phyloP scores from a whole-genome alignment of 768 basidiomycete genomes.

The Lactarius deliciosus region DNA sequence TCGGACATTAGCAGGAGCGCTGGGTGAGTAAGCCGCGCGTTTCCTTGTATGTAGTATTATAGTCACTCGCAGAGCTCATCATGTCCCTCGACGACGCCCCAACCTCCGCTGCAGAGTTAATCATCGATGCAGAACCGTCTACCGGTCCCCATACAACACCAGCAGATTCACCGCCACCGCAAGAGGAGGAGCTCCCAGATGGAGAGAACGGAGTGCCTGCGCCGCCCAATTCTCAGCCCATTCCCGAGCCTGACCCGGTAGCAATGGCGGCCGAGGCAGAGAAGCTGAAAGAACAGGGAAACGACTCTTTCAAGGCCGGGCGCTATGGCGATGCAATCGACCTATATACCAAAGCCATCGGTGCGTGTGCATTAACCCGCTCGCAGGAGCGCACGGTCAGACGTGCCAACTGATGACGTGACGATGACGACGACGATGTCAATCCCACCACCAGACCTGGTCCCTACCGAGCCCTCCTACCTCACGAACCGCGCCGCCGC shows the following conservation, averaged over 20 bases:
- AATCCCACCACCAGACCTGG: constrained; percentile 30
- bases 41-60: not conserved
- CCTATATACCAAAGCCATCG: constrained; percentile 73
- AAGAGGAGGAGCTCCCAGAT: not conserved
- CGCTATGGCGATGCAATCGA: constrained; percentile 69
- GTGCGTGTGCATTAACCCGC: constrained; percentile 36
- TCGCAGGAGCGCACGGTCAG: not conserved
- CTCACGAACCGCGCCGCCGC: constrained; percentile 86
- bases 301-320: constrained; percentile 67
- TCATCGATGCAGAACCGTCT: not conserved
- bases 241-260: constrained; percentile 27
- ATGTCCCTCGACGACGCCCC: constrained; percentile 14
- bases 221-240: constrained; percentile 5
- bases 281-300: constrained; percentile 71
- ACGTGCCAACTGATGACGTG: not conserved
- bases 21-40: constrained; percentile 21
- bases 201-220: not conserved
- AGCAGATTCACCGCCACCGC: constrained; percentile 7
- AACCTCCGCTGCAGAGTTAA: not conserved
- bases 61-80: constrained; percentile 2
- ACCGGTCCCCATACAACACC: not conserved
- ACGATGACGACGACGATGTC: not conserved
- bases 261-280: constrained; percentile 54
- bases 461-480: constrained; percentile 63
- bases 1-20: constrained; percentile 1